Conservation (phyloP, 2,329 filamentous ascomycete species). For the Trematosphaeria pertusa region DNA sequence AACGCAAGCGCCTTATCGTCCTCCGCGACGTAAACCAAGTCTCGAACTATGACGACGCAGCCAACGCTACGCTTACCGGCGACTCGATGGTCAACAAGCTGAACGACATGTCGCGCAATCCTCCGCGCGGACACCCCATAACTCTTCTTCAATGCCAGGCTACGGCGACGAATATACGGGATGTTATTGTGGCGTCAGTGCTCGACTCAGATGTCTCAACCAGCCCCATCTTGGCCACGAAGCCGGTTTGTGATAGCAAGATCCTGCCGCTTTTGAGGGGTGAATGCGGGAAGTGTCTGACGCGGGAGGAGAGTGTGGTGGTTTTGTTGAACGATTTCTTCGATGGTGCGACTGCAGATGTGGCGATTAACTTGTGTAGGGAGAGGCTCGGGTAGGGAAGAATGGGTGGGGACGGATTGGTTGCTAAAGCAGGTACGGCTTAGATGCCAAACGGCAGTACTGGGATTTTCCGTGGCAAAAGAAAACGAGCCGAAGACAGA, state of each 20-base stretch:
- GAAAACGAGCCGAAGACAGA: too few relatives aligned
- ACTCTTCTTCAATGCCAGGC: conserved; percentile 57
- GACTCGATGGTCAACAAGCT: conserved; percentile 38
- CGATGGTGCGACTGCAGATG: conserved; percentile 58
- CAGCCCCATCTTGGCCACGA: conserved; percentile 58
- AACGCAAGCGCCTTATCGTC: conserved; percentile 36
- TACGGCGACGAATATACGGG: conserved; percentile 58
- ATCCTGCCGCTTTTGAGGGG: conserved; percentile 56
- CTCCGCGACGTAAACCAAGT: conserved; percentile 28
- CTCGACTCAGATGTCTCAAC: conserved; percentile 54
- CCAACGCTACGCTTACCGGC: conserved; percentile 40
- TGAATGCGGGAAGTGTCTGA: conserved; percentile 50
- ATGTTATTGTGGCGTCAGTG: conserved; percentile 56
- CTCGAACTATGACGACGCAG: conserved; percentile 44
- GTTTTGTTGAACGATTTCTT: conserved; percentile 60
- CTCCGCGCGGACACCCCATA: conserved; percentile 29
- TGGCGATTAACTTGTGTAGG: conserved; percentile 51
- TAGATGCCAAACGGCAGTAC: too few relatives aligned
- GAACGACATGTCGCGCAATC: conserved; percentile 24
- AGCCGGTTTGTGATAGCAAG: conserved; percentile 57
- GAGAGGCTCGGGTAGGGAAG: conserved; percentile 48
- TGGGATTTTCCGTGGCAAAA: too few relatives aligned
- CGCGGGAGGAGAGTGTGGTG: conserved; percentile 52
- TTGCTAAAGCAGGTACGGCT: too few relatives aligned
- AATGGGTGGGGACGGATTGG: too few relatives aligned